phyloP scores from a whole-genome alignment of 345 rosid species.

The Xanthoceras sorbifolium region DNA sequence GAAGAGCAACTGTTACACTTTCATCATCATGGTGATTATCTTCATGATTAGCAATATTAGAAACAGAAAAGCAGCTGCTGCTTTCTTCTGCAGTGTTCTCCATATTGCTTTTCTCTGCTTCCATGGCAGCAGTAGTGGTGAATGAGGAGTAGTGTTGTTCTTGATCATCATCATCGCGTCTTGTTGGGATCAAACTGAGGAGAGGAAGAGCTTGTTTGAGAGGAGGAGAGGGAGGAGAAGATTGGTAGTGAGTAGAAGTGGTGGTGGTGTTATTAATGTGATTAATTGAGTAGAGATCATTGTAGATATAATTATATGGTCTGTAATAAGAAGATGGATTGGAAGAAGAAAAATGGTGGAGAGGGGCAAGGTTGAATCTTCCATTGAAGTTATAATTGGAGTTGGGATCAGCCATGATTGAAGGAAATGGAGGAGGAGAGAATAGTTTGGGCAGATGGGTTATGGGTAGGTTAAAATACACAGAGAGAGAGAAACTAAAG shows the following conservation, averaged over 20 bases:
- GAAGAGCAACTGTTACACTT: slow-evolving; percentile 73
- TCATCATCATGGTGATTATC: slow-evolving; percentile 26
- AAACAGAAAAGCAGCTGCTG: slow-evolving; percentile 17
- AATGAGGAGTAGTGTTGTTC: slow-evolving; percentile 21
- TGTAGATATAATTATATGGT: slow-evolving; percentile 25
- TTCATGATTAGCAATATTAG: slow-evolving; percentile 24
- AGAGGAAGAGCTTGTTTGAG: slow-evolving; percentile 88
- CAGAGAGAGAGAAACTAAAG: slow-evolving; percentile 31
- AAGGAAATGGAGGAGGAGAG: slow-evolving; percentile 13
- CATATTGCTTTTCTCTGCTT: slow-evolving; percentile 42
- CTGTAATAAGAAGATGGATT: slow-evolving; percentile 33
- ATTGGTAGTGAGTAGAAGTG: slow-evolving; percentile 17
- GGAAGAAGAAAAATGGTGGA: slow-evolving; percentile 42
- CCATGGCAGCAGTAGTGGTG: slow-evolving; percentile 38
- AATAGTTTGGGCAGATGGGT: slow-evolving; percentile 24
- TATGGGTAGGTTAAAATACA: slow-evolving; percentile 26
- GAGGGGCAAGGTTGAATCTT: slow-evolving; percentile 41
- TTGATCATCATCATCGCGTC: slow-evolving; percentile 40
- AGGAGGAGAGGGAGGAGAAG: slow-evolving; percentile 70
- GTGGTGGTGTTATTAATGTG: slow-evolving; percentile 23
- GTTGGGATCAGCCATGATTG: slow-evolving; percentile 68
- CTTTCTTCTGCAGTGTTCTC: slow-evolving; percentile 29
- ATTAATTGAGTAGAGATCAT: slow-evolving; percentile 29
- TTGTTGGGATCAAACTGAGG: slow-evolving; percentile 70
- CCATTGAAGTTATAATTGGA: slow-evolving; percentile 56